phyloP scores from a whole-genome alignment of 495 filamentous ascomycete species.

The Extremus antarcticus region DNA sequence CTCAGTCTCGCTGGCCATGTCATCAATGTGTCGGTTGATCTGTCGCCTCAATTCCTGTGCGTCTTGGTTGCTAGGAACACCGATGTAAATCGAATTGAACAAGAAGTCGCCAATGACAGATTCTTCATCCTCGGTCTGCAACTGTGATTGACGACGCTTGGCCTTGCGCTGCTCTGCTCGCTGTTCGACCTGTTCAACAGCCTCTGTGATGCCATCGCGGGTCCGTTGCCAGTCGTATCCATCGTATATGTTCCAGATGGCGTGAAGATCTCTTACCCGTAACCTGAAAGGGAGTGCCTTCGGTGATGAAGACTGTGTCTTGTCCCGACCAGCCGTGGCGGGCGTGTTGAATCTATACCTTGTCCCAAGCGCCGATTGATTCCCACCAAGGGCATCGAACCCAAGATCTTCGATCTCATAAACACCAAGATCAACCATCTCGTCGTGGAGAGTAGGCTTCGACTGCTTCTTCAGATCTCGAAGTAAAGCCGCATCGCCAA shows the following conservation, averaged over 20 bases:
- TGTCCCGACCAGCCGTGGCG: neutral
- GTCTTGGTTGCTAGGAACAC: constrained; percentile 75
- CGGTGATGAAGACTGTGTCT: neutral
- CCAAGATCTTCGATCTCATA: constrained; percentile 18
- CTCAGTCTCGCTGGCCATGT: constrained; percentile 62
- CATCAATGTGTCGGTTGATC: constrained; percentile 81
- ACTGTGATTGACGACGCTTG: constrained; percentile 38
- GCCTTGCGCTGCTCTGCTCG: constrained; percentile 63
- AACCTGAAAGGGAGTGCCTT: constrained; percentile 52
- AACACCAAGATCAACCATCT: constrained; percentile 8
- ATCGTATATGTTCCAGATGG: constrained; percentile 97
- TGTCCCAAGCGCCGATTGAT: constrained; percentile 58
- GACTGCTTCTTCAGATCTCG: constrained; percentile 13
- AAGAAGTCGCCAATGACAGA: constrained; percentile 87
- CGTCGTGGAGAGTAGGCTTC: neutral
- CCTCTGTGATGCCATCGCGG: constrained; percentile 56
- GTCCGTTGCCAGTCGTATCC: constrained; percentile 94
- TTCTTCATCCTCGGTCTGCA: constrained; percentile 58
- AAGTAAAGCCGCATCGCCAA: constrained; percentile 9
- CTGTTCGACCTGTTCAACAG: constrained; percentile 73
- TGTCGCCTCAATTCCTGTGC: constrained; percentile 66
- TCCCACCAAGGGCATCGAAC: constrained; percentile 31
- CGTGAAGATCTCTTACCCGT: constrained; percentile 70
- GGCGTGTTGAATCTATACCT: constrained; percentile 50
- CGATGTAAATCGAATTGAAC: constrained; percentile 98